phyloP scores from a whole-genome alignment of 2,329 filamentous ascomycete species.

The Colletotrichum agaves region DNA sequence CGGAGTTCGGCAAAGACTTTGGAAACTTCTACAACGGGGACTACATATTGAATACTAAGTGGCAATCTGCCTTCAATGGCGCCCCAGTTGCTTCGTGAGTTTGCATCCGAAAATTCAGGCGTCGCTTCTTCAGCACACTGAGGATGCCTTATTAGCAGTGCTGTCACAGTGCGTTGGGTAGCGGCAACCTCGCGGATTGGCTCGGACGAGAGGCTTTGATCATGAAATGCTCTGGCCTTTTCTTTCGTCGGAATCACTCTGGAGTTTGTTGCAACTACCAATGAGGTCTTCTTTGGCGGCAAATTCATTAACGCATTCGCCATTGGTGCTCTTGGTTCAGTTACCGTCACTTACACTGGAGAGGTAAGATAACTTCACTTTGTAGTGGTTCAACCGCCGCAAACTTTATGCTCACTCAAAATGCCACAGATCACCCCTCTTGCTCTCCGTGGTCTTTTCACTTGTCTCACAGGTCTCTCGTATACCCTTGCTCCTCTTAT shows the following conservation, averaged over 20 bases:
- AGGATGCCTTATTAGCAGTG: neutral
- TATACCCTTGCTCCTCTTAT: slow-evolving; percentile 43
- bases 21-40: slow-evolving; percentile 48
- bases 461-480: slow-evolving; percentile 43
- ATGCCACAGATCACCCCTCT: slow-evolving; percentile 45
- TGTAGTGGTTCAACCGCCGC: no score
- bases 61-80: slow-evolving; percentile 57
- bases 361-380: slow-evolving; percentile 40
- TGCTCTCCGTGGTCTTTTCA: slow-evolving; percentile 44
- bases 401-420: slow-evolving; percentile 42
- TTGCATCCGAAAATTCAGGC: rapidly evolving
- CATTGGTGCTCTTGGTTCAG: slow-evolving; percentile 42
- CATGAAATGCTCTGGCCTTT: slow-evolving; percentile 47
- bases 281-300: slow-evolving; percentile 52
- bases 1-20: slow-evolving; percentile 57
- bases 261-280: slow-evolving; percentile 53
- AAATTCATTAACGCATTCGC: slow-evolving; percentile 56
- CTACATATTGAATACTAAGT: slow-evolving; percentile 54
- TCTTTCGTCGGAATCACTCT: slow-evolving; percentile 52
- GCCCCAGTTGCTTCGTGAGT: slow-evolving; percentile 52
- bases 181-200: slow-evolving; percentile 46
- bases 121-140: neutral
- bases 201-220: slow-evolving; percentile 47
- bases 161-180: slow-evolving; percentile 44
- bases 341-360: slow-evolving; percentile 46